Evolutionary conservation across 768 basidiomycete genomes (phyloP), one percentile per base, ranked within the genome.

Genomic region (Udeniomyces megalosporus): DNA sequence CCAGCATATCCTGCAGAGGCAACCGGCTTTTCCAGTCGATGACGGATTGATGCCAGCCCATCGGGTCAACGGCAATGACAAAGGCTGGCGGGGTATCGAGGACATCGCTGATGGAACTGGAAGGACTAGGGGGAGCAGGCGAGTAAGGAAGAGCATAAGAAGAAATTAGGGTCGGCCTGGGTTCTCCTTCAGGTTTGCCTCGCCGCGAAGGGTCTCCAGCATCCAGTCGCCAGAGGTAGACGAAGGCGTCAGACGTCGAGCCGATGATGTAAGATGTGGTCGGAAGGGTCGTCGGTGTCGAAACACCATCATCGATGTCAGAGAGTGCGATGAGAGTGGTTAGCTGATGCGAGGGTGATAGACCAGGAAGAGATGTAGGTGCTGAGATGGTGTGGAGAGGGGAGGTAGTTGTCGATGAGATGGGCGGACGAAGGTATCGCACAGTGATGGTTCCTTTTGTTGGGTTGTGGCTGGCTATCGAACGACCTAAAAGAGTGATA

Each of bases 51-150:
- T 71, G 72, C 73, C 73, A 74, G 17, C 72, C 73, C 73, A 74
- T 73, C 28, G 73, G 73, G 58, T 74, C 73, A 20, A 74, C 86
- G 15, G 85, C 84, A 29, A 88, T 70, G 29, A 90, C 82, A 63
- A 81, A 76, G 56, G 64, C 74, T n/a, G n/a, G n/a, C 12, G 76
- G 74, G 12, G 80, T 81, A 52, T 74, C 71, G 15, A 20, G 48
- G 38, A 42, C n/a, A n/a, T n/a, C n/a, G n/a, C n/a, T n/a, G n/a
- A n/a, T n/a, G n/a, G n/a, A n/a, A n/a, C n/a, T n/a, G n/a, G n/a
- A n/a, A n/a, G n/a, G n/a, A n/a, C n/a, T n/a, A n/a, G n/a, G n/a
- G n/a, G n/a, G n/a, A n/a, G n/a, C n/a, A n/a, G n/a, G n/a, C n/a
- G n/a, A n/a, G n/a, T n/a, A 83, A 7, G 78, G 73, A 5, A 80